phyloP scores from a whole-genome alignment of 2,329 filamentous ascomycete species.

The Aspergillus luchuensis region DNA sequence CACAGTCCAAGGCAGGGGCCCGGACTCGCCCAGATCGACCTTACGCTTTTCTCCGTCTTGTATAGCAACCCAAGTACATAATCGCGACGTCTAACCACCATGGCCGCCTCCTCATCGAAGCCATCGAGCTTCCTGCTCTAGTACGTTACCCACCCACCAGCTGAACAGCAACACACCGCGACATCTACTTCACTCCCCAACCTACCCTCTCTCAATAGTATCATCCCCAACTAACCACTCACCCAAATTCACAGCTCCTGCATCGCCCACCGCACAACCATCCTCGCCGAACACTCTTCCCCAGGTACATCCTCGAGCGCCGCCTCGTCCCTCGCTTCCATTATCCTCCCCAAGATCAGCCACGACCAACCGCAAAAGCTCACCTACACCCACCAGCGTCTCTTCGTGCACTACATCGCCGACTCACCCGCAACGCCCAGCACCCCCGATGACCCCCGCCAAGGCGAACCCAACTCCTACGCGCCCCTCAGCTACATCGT shows the following conservation, averaged over 20 bases:
- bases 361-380: slow-evolving; percentile 81
- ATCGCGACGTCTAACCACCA: slow-evolving; percentile 37
- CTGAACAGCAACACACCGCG: background rate
- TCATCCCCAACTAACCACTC: background rate
- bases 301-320: slow-evolving; percentile 81
- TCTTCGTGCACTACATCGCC: slow-evolving; percentile 95
- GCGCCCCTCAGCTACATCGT: slow-evolving; percentile 91
- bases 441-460: slow-evolving; percentile 29
- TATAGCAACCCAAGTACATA: background rate
- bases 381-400: slow-evolving; percentile 87
- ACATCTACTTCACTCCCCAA: background rate
- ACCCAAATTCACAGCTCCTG: slow-evolving; percentile 65
- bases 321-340: slow-evolving; percentile 83
- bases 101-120: slow-evolving; percentile 65
- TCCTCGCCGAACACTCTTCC: slow-evolving; percentile 88
- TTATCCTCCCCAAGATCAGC: slow-evolving; percentile 92
- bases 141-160: slow-evolving; percentile 52
- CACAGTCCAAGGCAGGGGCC: background rate
- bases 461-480: slow-evolving; percentile 57
- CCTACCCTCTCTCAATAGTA: background rate
- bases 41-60: background rate
- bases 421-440: slow-evolving; percentile 69
- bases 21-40: background rate
- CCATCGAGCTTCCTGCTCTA: slow-evolving; percentile 70
- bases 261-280: slow-evolving; percentile 90